Evolutionary conservation across 2,329 filamentous ascomycete genomes (phyloP), one percentile per base, ranked within the genome.

Genomic region (Cladophialophora psammophila): DNA sequence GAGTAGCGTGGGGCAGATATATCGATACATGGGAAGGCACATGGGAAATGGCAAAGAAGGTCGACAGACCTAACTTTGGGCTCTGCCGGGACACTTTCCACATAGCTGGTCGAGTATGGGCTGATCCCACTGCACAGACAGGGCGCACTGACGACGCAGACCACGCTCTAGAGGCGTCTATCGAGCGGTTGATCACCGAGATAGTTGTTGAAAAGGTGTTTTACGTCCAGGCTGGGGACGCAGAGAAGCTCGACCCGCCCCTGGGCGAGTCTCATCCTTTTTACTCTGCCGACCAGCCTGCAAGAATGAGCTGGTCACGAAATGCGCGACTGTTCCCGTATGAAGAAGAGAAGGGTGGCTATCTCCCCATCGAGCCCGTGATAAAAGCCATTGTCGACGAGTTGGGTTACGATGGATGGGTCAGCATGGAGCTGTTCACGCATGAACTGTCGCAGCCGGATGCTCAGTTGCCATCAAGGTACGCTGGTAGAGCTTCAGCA

Each of bases 1-100:
- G 86, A 8, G 80, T 94, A 3, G 88, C 86, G 71, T 94, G 89
- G 86, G 90, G 89, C 12, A 92, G 20, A 57, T 38, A 84, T 32
- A 76, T 89, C 91, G 84, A 92, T 75, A 88, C 83, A 0, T 94
- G 91, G 91, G 90, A 93, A 75, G 79, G 81, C 15, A 86, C 85
- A 70, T 94, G 90, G 89, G 86, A 89, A 6, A 80, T 92, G 1
- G 87, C 93, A 0, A 79, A 83, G 72, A 79, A 79, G 1, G 90
- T 93, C 32, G 82, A 91, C 76, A 79, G 89, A 5, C 77, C 84
- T 15, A 94, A 93, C 77, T 92, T 94, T 75, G 91, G 91, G 7
- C 80, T 93, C 52, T 93, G 90, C 74, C 82, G 94, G 32, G 91
- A 94, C 77, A 91, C 88, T 0, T 94, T 92, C 80, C 91, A 94